Base-by-base conservation (phyloP, 768 basidiomycete species). In the Podaxis sp. region DNA sequence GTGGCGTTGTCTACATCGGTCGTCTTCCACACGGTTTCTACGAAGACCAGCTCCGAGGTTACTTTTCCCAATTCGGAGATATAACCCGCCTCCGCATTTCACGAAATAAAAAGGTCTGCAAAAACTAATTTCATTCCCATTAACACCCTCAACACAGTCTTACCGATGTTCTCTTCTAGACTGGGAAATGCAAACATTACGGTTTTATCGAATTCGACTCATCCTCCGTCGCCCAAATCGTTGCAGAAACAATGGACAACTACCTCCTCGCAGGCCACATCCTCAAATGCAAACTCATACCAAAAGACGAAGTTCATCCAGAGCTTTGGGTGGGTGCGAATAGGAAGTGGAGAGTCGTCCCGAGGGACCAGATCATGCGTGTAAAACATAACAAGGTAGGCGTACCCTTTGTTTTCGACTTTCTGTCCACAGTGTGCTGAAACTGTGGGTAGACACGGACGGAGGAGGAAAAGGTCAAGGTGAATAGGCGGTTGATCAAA, bases 231-330 rank as follows among this genome's bases (percentile, higher is more conserved):
- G 96, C 97, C 0, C 78, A 95, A 71, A 98, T 99, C 65, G 97
- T 97, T 7, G 90, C 92, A 1, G 97, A 99, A 71, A 99, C 96
- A 50, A 99, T 99, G 97, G 88, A 99, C 82, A 99, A 97, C 78
- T 99, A 98, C 75, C 84, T 99, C 41, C 82, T 99, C 66, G 85
- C 91, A 83, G 96, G 96, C 6, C 96, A 97, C 72, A 90, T 99
- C 66, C 82, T 99, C 60, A 86, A 85, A 49, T 99, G 96, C 80
- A 91, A 93, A 75, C 75, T 95, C 56, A 87, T 99, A 63, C 94
- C 97, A 44, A 87, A 87, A 67, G 93, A 96, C 26, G 75, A 96
- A 64, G 86, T 99, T 1, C 96, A 99, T 73, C 91, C 95, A 12
- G 87, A 96, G 71, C 76, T 99, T 1, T 99, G 97, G 97, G 80